A percentile compares a stretch with the other conserved stretches of the same genome.
phyloP scores from a whole-genome alignment of 768 basidiomycete genomes.

The Cystobasidium onofrii region DNA sequence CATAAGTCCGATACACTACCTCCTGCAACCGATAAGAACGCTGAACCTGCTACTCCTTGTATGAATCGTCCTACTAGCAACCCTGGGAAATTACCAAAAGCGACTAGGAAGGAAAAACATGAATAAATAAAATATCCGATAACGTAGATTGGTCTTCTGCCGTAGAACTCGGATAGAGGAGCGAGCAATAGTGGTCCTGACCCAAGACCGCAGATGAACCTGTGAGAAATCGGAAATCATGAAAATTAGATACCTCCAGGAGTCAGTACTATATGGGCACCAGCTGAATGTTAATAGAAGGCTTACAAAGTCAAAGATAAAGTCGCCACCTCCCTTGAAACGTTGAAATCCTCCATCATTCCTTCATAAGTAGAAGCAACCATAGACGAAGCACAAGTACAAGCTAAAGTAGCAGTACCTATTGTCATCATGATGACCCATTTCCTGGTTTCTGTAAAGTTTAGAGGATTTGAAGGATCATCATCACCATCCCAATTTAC shows the following conservation, averaged over 20 bases:
- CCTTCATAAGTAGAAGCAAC: constrained; percentile 56
- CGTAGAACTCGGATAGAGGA: constrained; percentile 28
- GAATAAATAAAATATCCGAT: constrained; percentile 34
- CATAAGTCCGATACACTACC: constrained; percentile 58
- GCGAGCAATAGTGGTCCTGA: constrained; percentile 8
- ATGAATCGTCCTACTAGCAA: constrained; percentile 59
- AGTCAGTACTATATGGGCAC: no score
- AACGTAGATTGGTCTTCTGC: constrained; percentile 31
- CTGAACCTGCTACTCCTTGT: constrained; percentile 54
- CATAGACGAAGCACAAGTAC: constrained; percentile 47
- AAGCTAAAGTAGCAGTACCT: constrained; percentile 38
- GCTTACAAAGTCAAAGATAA: constrained; percentile 36
- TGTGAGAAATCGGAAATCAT: constrained; percentile 39
- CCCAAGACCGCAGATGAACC: constrained; percentile 48
- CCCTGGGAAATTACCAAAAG: constrained; percentile 40
- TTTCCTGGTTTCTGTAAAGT: constrained; percentile 29
- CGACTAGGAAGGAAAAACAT: constrained; percentile 30
- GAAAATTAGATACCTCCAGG: no score
- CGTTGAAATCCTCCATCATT: constrained; percentile 53
- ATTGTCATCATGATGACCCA: constrained; percentile 43
- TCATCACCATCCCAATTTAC: constrained; percentile 25
- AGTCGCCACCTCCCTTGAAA: constrained; percentile 52
- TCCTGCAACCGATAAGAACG: constrained; percentile 59
- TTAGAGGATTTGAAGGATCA: constrained; percentile 34
- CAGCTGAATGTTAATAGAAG: constrained; percentile 11